Percentiles rank a stretch among this genome's conserved stretches.
Evolutionary conservation across 2,329 filamentous ascomycete species (phyloP).

Genomic region (Penicillium corylophilum): DNA sequence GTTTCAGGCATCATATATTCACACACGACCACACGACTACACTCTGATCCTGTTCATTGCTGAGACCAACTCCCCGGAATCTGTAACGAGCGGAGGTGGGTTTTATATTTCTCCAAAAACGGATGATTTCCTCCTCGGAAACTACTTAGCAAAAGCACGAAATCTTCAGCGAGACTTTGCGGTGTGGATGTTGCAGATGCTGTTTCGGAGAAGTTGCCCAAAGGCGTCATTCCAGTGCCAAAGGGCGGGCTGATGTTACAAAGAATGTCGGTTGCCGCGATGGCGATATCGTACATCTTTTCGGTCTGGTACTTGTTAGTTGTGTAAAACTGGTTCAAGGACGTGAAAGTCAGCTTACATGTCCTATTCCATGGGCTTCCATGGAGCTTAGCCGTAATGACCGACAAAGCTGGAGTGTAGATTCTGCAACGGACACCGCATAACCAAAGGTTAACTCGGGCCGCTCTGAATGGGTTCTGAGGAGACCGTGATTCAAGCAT

Average conservation of each 20-base stretch:
- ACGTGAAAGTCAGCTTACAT: constrained; percentile 25
- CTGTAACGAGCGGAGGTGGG: constrained; percentile 27
- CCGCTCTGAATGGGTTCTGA: constrained; percentile 36
- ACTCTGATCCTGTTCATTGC: constrained; percentile 6
- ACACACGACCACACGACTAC: background rate
- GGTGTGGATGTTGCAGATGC: constrained; percentile 16
- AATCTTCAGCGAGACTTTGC: constrained; percentile 30
- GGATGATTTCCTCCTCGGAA: constrained; percentile 40
- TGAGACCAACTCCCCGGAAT: constrained; percentile 22
- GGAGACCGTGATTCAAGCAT: constrained; percentile 41
- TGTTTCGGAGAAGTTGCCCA: constrained; percentile 13
- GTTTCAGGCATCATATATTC: background rate
- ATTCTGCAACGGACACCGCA: constrained; percentile 35
- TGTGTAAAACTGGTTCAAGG: background rate
- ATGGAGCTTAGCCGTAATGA: constrained; percentile 37
- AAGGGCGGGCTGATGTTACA: constrained; percentile 27
- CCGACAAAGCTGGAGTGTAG: constrained; percentile 36
- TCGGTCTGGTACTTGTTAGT: constrained; percentile 30
- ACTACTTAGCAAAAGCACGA: constrained; percentile 31
- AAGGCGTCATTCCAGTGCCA: constrained; percentile 16
- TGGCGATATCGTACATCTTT: constrained; percentile 42
- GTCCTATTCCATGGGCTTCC: constrained; percentile 45
- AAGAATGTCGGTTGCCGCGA: constrained; percentile 31
- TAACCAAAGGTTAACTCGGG: constrained; percentile 40
- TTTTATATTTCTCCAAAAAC: constrained; percentile 34